Conservation (phyloP, 2,329 filamentous ascomycete species). For the Gliomastix tumulicola region DNA sequence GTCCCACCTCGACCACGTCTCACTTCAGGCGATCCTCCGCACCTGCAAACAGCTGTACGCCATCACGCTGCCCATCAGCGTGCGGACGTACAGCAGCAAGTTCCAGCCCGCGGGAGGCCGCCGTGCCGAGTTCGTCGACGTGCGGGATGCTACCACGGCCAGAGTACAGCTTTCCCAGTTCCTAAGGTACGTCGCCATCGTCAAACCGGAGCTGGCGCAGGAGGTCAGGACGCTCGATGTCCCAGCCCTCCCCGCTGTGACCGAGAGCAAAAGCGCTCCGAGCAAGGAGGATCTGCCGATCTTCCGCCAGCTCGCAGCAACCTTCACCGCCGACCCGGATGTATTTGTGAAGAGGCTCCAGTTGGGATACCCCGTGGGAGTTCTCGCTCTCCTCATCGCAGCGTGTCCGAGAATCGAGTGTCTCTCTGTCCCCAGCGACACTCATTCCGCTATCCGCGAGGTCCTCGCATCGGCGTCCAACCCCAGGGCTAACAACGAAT, state of each 20-base stretch:
- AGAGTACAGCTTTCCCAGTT: too few species aligned
- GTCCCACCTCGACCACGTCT: neutral
- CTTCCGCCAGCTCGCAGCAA: neutral
- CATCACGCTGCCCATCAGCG: neutral
- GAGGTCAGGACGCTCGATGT: neutral
- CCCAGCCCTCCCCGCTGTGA: neutral
- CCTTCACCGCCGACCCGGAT: neutral
- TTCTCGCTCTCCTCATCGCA: neutral
- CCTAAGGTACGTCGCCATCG: neutral
- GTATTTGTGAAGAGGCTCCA: too few species aligned
- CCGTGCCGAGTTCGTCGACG: too few species aligned
- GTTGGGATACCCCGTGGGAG: neutral
- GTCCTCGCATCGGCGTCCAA: neutral
- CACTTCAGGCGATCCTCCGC: neutral
- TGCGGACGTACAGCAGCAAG: neutral
- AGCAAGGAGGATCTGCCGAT: neutral
- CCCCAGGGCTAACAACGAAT: too few species aligned
- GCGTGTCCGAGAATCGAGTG: neutral
- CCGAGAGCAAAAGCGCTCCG: neutral
- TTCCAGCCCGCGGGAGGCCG: too few species aligned
- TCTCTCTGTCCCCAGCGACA: neutral
- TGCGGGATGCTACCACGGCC: too few species aligned
- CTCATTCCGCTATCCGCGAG: too few species aligned
- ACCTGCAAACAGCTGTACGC: neutral
- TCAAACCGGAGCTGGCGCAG: neutral